Conservation (phyloP, 73 alveolate species). For the Paramecium caudatum region DNA sequence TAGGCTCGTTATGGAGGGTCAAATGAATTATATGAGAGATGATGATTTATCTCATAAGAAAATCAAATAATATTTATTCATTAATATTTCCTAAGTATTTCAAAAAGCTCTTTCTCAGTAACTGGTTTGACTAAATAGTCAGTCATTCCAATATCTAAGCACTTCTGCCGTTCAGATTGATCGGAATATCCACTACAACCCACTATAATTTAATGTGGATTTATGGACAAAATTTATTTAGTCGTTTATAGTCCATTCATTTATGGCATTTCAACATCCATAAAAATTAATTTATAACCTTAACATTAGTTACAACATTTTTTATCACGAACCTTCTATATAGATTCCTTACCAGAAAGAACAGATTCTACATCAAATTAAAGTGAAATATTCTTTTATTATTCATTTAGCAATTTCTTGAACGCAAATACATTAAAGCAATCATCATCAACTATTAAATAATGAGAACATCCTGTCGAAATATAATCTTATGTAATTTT, state of each 20-base stretch:
- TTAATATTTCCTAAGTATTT: conserved; percentile 37
- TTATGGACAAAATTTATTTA: not conserved
- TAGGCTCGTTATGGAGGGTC: conserved; percentile 64
- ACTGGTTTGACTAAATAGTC: conserved; percentile 71
- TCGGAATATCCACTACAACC: conserved; percentile 74
- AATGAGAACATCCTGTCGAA: conserved; percentile 31
- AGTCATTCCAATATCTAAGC: conserved; percentile 58
- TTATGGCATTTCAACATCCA: conserved; percentile 74
- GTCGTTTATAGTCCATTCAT: conserved; percentile 70
- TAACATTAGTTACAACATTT: conserved; percentile 24
- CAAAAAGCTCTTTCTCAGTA: not conserved
- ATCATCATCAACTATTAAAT: conserved; percentile 54
- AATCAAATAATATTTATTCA: conserved; percentile 27
- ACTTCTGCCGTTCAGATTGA: conserved; percentile 38
- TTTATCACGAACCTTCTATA: not conserved
- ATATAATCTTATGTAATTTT: not conserved
- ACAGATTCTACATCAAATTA: conserved; percentile 36
- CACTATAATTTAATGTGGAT: conserved; percentile 4
- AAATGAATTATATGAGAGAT: conserved; percentile 30
- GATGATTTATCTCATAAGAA: conserved; percentile 11
- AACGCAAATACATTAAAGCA: not conserved
- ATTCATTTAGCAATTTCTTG: not conserved
- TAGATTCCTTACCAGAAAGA: conserved; percentile 41
- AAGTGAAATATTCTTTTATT: not conserved
- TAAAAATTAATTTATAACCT: conserved; percentile 60